Evolutionary conservation across 2,329 filamentous ascomycete species (phyloP), one percentile per base, ranked within the genome.

Genomic region (Phyllosticta ampelicida): DNA sequence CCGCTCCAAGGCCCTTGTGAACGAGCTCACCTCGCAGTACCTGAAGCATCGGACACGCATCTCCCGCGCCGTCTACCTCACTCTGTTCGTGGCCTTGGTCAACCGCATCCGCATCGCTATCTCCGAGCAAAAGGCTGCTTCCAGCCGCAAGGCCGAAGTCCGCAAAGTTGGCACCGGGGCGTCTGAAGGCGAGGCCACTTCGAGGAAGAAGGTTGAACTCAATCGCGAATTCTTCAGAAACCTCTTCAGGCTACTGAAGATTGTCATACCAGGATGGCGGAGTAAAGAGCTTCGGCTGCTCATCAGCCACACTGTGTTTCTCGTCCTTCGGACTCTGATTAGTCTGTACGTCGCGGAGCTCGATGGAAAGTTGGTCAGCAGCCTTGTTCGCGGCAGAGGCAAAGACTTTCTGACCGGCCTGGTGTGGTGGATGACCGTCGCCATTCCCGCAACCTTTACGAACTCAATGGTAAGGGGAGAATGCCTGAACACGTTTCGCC

Each of bases 371-470:
- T 83, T 99, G 61, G 94, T 99, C 60, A 96, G 94, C 74, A 91
- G 85, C 63, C 76, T 99, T 58, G 91, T 99, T 51, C 86, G 90
- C 72, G 94, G 94, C 1, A 94, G 86, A 64, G 94, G 92, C 16
- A 89, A 84, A 71, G 90, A 95, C 63, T 99, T 99, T 64, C 69
- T 97, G 65, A 85, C 86, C 65, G 85, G 90, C 0, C 85, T 99
- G 65, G 82, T 95, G 5, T 96, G 92, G 90, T 99, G 94, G 94
- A 99, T 99, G 94, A 72, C 92, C 58, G 94, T 99, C 63, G 92
- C 94, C 23, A 81, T 99, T 16, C 94, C 94, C 9, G 94, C 94
- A 1, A 97, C 94, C 0, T 96, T 97, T 71, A 99, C 94, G 48
- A 99, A 99, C 73, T 96, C 91, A 0, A 99, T 99, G 94, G 89